Conservation (phyloP, 1,139 yeast genomes). For the Eremothecium sinecaudum region DNA sequence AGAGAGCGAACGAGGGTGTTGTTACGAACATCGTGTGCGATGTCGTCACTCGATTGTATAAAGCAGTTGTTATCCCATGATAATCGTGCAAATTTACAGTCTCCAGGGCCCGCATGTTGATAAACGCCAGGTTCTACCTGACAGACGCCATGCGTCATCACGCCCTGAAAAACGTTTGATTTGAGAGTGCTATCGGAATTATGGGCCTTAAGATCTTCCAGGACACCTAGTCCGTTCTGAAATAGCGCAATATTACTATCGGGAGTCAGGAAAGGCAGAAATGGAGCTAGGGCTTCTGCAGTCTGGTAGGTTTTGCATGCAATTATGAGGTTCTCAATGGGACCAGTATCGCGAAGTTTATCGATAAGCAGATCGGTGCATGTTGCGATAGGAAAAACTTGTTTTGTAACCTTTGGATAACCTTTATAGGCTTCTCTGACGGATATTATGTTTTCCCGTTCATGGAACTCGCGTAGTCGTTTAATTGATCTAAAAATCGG, state of each 20-base stretch:
- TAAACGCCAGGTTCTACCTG: conserved; percentile 26
- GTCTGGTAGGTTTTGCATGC: conserved; percentile 66
- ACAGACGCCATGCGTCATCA: conserved; percentile 74
- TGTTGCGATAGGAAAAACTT: conserved; percentile 20
- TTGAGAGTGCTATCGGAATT: conserved; percentile 45
- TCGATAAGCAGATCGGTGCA: conserved; percentile 24
- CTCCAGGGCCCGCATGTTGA: conserved; percentile 63
- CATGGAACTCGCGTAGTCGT: conserved; percentile 25
- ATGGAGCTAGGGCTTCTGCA: conserved; percentile 37
- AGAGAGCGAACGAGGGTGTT: conserved; percentile 26
- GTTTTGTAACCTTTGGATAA: conserved; percentile 12
- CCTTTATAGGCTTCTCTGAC: conserved; percentile 25
- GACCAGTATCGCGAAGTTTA: conserved; percentile 2
- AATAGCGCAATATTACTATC: conserved; percentile 56
- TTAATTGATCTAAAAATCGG: conserved; percentile 27
- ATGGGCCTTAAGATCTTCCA: conserved; percentile 42
- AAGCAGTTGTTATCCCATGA: conserved; percentile 28
- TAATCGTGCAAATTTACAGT: conserved; percentile 42
- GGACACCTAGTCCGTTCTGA: conserved; percentile 84
- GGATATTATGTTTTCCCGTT: conserved; percentile 22
- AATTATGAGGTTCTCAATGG: conserved; percentile 49
- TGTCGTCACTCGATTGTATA: conserved; percentile 18
- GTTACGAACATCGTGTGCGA: conserved; percentile 13
- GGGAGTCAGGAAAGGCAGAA: conserved; percentile 38
- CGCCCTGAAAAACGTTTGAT: conserved; percentile 65